These are phyloP conservation scores for Toxicodendron radicans DNA, from an alignment of 345 rosid genomes.

Conservation along the genomic window DNA sequence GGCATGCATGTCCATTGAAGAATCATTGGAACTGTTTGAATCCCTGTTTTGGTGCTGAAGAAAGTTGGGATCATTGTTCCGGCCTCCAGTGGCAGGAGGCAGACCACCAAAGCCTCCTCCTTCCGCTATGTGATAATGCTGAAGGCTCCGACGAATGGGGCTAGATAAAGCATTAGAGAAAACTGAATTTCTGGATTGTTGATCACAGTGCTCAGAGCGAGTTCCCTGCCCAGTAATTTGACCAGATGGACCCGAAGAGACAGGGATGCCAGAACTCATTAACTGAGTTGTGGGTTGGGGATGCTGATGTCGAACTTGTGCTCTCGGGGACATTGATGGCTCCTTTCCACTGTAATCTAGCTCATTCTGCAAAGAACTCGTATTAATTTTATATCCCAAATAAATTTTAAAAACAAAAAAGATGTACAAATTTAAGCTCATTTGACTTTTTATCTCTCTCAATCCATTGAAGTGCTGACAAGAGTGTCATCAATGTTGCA, in stretches of 20 bases:
- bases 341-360: conserved; percentile 53
- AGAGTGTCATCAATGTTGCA: not conserved
- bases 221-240: conserved; percentile 44
- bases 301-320: conserved; percentile 48
- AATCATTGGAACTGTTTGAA: conserved; percentile 65
- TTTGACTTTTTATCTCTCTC: not conserved
- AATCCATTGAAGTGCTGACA: not conserved
- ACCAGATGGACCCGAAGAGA: conserved; percentile 61
- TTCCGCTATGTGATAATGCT: conserved; percentile 63
- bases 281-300: conserved; percentile 49
- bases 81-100: conserved; percentile 39
- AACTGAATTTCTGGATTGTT: conserved; percentile 69
- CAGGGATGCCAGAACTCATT: conserved; percentile 38
- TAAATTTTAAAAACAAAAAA: too few species aligned
- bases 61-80: conserved; percentile 44
- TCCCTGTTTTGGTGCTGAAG: conserved; percentile 61
- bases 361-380: conserved; percentile 45
- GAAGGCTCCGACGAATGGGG: conserved; percentile 70
- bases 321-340: conserved; percentile 66
- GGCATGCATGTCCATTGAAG: conserved; percentile 87
- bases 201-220: conserved; percentile 64
- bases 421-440: not conserved
- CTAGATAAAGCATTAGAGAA: conserved; percentile 89
- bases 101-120: conserved; percentile 65
- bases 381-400: not conserved